Base-by-base conservation (phyloP, 805 yeast genomes). In the Jamesozyma piceae region DNA sequence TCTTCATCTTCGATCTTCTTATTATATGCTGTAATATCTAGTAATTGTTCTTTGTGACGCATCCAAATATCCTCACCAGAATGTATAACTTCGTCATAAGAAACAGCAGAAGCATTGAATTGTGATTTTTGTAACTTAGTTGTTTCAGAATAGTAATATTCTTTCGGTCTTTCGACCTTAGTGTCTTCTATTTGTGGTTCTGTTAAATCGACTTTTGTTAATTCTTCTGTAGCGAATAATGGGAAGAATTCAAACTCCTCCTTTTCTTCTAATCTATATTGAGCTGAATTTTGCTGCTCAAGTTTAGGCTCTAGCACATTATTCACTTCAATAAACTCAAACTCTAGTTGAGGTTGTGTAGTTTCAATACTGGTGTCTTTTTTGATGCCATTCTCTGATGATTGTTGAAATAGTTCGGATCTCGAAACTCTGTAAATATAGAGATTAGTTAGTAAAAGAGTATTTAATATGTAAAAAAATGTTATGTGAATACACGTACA, bases 201-300 rank as follows among this genome's bases (percentile, higher is more conserved):
- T 13, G 53, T 49, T 5, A 60, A 41, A 15, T 58, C 51, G 13
- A 60, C 51, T 41, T 52, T 59, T 46, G 57, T 54, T 30, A 60
- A 41, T 20, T 48, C 51, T 8, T 40, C 49, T 24, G 43, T 51
- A 4, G 63, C 52, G 39, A 58, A 61, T 11, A 61, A 43, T 11
- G 63, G 63, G 36, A 59, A 60, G 28, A 51, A 55, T 14, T 58
- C 62, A 38, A 52, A 59, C 37, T 50, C 55, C 5, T 55, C 62
- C 3, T 44, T 45, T n/a, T 35, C 41, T 5, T 22, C 34, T 9
- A 28, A 41, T 5, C 42, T 43, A 22, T 54, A 14, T 9, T 32
- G 19, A 18, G 18, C 21, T 52, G 50, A 37, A 15, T 38, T 38
- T 3, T 14, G n/a, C 20, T 21, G 27, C 28, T 35, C 18, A 21